These are phyloP conservation scores for Ceratobasidium sp. DNA, from an alignment of 1,284 basidiomycete species.

Conservation along the genomic window DNA sequence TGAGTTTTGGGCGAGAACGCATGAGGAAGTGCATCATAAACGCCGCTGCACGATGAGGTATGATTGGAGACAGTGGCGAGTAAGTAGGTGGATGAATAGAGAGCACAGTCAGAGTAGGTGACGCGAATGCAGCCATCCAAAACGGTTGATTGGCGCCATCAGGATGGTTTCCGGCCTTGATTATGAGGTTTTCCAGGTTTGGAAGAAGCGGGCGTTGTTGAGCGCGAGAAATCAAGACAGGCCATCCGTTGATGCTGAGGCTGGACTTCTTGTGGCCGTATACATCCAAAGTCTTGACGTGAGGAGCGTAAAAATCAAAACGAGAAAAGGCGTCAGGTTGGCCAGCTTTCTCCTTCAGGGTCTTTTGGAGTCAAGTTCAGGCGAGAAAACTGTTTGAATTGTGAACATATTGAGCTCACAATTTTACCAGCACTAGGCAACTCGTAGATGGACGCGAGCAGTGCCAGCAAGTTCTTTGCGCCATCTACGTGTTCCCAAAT, in stretches of 20 bases:
- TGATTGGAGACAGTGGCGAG: not conserved
- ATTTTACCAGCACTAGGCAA: not conserved
- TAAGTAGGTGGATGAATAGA: not conserved
- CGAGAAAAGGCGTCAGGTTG: constrained; percentile 4
- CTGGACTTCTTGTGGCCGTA: not conserved
- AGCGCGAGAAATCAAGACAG: constrained; percentile 2
- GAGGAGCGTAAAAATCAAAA: constrained; percentile 26
- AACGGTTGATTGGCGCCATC: not conserved
- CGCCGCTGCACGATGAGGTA: not conserved
- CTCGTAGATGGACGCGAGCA: too few relatives aligned
- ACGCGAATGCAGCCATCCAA: constrained; percentile 19
- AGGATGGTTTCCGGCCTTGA: not conserved
- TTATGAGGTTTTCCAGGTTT: not conserved
- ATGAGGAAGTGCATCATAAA: not conserved
- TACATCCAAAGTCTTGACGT: not conserved
- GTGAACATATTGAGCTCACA: not conserved
- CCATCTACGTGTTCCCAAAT: not conserved
- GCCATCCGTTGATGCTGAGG: constrained; percentile 1
- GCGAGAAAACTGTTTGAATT: not conserved
- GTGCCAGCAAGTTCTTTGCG: too few relatives aligned
- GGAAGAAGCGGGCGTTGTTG: constrained; percentile 17
- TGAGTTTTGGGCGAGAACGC: not conserved
- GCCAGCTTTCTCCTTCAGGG: not conserved
- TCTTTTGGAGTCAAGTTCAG: not conserved
- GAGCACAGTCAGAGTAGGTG: not conserved